Evolutionary conservation across 441 rosid genomes (phyloP).

Genomic region (Erysimum pusillum): DNA sequence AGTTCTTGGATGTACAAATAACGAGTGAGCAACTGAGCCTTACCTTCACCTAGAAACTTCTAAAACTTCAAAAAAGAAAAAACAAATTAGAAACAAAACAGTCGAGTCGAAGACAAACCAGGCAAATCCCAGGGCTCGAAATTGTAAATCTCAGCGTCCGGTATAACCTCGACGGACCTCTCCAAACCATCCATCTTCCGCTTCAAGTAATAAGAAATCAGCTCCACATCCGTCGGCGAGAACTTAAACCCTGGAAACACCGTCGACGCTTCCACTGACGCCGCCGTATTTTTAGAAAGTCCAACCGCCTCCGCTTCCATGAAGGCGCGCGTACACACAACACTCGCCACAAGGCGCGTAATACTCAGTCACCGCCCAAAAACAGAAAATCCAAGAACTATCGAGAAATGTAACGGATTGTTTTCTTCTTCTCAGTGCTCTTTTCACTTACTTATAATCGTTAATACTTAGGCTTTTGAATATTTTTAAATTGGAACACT

Average conservation of each 20-base stretch:
- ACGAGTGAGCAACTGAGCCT: no score
- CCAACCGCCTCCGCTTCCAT: conserved; percentile 44
- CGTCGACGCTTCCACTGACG: conserved; percentile 63
- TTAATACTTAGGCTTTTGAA: background rate
- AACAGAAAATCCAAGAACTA: background rate
- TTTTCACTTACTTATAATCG: background rate
- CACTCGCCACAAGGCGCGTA: conserved; percentile 3
- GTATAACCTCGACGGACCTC: conserved; percentile 71
- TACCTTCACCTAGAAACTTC: no score
- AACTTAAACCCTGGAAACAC: conserved; percentile 88
- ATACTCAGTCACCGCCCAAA: background rate
- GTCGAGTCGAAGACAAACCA: no score
- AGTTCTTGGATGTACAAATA: background rate
- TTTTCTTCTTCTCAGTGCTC: background rate
- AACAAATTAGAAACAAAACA: conserved; percentile 48
- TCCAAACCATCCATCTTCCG: conserved; percentile 77
- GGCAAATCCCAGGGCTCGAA: conserved; percentile 93
- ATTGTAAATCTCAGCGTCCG: conserved; percentile 70
- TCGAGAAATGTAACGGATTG: background rate
- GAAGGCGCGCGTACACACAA: background rate
- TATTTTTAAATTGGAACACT: background rate
- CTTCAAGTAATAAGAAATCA: conserved; percentile 75
- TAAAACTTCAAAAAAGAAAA: no score
- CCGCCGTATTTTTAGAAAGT: conserved; percentile 58
- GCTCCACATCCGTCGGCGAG: conserved; percentile 82